Evolutionary conservation across 345 rosid species (phyloP).

Genomic region (Eucalyptus guilfoylei): DNA sequence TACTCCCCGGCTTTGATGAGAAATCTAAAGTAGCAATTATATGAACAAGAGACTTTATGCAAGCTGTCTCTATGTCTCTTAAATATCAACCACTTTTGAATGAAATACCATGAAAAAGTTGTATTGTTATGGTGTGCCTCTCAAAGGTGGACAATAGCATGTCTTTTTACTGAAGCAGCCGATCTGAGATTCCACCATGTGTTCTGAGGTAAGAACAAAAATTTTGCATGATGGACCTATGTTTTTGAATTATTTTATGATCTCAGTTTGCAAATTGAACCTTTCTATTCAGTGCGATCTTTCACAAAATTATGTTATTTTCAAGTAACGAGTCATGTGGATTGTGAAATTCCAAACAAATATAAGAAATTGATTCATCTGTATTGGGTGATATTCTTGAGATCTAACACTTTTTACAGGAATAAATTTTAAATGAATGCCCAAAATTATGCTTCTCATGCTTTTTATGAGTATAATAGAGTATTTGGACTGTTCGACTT

Average conservation of each 20-base stretch:
- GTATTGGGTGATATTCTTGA: too few relatives aligned
- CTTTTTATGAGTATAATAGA: background rate
- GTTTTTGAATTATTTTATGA: background rate
- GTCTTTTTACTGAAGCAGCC: background rate
- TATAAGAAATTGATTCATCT: background rate
- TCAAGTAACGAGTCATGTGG: background rate
- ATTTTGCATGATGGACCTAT: background rate
- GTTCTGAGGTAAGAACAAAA: fast-evolving
- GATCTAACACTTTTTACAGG: fast-evolving
- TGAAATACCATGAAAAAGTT: background rate
- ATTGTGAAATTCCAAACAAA: background rate
- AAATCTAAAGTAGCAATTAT: too few relatives aligned
- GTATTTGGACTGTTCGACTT: too few relatives aligned
- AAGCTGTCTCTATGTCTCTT: background rate
- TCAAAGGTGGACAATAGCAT: background rate
- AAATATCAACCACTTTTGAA: too few relatives aligned
- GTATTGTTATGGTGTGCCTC: background rate
- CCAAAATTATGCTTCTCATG: background rate
- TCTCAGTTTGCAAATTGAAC: background rate
- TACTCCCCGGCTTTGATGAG: too few relatives aligned
- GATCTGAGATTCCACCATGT: background rate
- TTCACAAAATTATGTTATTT: too few relatives aligned
- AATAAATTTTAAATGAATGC: background rate
- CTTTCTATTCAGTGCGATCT: background rate
- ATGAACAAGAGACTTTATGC: too few relatives aligned